phyloP scores from a whole-genome alignment of 1,139 yeast genomes.

The Suhomyces yuchorum region DNA sequence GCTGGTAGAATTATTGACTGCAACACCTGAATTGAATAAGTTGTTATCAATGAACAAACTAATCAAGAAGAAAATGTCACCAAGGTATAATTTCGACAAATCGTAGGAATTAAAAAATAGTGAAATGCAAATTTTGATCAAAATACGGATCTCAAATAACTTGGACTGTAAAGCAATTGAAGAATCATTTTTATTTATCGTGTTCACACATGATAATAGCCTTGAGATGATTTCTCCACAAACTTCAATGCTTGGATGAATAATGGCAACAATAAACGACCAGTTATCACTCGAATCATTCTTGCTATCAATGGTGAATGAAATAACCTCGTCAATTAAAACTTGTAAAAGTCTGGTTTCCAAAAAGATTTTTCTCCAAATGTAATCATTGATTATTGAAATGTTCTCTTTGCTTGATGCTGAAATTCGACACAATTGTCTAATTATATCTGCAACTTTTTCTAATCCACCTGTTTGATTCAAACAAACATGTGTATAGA shows the following conservation, averaged over 20 bases:
- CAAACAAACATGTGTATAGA: conserved; percentile 58
- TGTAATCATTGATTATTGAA: conserved; percentile 46
- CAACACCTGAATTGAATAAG: conserved; percentile 45
- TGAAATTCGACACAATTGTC: conserved; percentile 66
- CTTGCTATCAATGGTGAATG: conserved; percentile 74
- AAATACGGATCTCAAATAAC: conserved; percentile 72
- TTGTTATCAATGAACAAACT: conserved; percentile 76
- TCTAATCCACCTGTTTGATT: conserved; percentile 62
- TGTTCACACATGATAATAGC: conserved; percentile 53
- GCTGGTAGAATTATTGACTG: neutral
- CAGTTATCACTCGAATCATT: conserved; percentile 66
- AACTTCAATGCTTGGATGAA: conserved; percentile 74
- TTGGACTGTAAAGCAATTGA: conserved; percentile 61
- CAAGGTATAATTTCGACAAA: conserved; percentile 65
- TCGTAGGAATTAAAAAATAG: conserved; percentile 72
- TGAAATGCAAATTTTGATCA: conserved; percentile 66
- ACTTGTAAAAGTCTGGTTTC: conserved; percentile 62
- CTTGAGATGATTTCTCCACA: conserved; percentile 67
- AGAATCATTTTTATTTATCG: conserved; percentile 49
- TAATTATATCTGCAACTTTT: conserved; percentile 59
- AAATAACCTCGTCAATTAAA: conserved; percentile 71
- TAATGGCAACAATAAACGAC: conserved; percentile 61
- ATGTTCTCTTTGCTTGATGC: conserved; percentile 47
- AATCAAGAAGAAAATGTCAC: conserved; percentile 72
- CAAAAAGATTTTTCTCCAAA: conserved; percentile 71